Evolutionary conservation across 108 stramenopile genomes (phyloP).

Genomic region (Aurantiochytrium sp.): DNA sequence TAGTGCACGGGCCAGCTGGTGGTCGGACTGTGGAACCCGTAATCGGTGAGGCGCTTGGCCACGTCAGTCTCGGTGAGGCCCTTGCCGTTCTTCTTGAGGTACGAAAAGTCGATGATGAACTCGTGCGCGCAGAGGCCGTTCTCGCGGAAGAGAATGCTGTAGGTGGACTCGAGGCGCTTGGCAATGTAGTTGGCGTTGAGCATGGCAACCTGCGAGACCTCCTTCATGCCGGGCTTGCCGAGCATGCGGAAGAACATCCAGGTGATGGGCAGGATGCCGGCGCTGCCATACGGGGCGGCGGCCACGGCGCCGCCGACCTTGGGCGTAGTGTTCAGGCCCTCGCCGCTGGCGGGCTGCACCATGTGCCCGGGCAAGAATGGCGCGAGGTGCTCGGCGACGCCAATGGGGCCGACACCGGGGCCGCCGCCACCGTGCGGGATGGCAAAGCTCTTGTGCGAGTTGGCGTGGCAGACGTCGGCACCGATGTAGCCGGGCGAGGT

Average conservation of each 20-base stretch:
- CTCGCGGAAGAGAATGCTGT: constrained; percentile 80
- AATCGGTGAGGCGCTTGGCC: constrained; percentile 92
- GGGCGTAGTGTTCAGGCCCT: constrained; percentile 46
- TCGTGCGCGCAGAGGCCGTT: constrained; percentile 99
- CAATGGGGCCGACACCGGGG: constrained; percentile 94
- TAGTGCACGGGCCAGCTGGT: constrained; percentile 99
- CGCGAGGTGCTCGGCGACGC: constrained; percentile 86
- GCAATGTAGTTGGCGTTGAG: constrained; percentile 99
- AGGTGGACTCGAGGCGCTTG: constrained; percentile 79
- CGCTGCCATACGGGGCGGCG: constrained; percentile 96
- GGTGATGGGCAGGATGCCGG: constrained; percentile 95
- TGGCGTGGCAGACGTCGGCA: constrained; percentile 96
- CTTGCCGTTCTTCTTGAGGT: constrained; percentile 78
- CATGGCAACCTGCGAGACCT: constrained; percentile 85
- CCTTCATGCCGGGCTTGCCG: constrained; percentile 79
- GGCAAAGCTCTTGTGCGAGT: constrained; percentile 96
- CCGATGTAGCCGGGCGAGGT: constrained; percentile 93
- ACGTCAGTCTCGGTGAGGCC: constrained; percentile 94
- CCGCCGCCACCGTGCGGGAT: constrained; percentile 99
- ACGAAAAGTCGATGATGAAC: constrained; percentile 94
- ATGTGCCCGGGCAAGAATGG: constrained; percentile 94
- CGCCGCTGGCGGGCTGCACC: constrained; percentile 52
- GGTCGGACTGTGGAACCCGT: constrained; percentile 97
- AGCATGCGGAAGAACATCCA: constrained; percentile 99
- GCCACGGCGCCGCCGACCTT: constrained; percentile 75